Evolutionary conservation across 1,139 yeast genomes (phyloP), one percentile per base, ranked within the genome.

Genomic region (Geotrichum klebahnii): DNA sequence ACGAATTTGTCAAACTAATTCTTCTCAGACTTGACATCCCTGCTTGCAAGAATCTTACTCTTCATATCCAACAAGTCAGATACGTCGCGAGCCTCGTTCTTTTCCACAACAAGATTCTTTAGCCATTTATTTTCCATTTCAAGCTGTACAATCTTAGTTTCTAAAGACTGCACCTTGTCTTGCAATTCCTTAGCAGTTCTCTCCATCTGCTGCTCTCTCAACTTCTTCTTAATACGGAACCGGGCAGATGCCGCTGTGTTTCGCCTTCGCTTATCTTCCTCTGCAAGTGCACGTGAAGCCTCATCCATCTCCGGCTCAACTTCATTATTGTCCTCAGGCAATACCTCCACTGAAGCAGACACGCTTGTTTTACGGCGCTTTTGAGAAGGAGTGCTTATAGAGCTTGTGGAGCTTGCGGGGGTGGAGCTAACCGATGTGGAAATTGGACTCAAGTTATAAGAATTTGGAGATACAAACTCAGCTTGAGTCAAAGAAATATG

Each of bases 71-170:
- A 46, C 24, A 69, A 59, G 10, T 66, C 61, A 10, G 62, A 48
- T 24, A 59, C 56, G 46, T 67, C 69, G 17, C 71, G 59, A 16
- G 70, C 71, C 62, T 77, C 71, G 57, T 68, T 71, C 62, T 69
- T 82, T 61, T 84, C 92, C 34, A 82, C 81, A 23, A 88, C 89
- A 56, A 88, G 72, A 62, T 82, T 83, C 63, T 84, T 77, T 55
- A 88, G 74, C 69, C 92, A 76, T 61, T 80, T 79, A 72, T 88
- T 88, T 68, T 88, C 96, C 84, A 84, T 81, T 67, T 87, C 94
- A 56, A 83, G 66, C 66, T 86, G 86, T 63, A 73, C 74, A 42
- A 81, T 75, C 59, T 81, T 80, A 53, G 74, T 68, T 63, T 86
- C 92, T 56, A 85, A 74, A 24, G 71, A 70, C 48, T 73, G 72